A percentile compares a stretch with the other conserved stretches of the same genome.
phyloP scores from a whole-genome alignment of 164 flowering plant species.

The Annona squamosa region DNA sequence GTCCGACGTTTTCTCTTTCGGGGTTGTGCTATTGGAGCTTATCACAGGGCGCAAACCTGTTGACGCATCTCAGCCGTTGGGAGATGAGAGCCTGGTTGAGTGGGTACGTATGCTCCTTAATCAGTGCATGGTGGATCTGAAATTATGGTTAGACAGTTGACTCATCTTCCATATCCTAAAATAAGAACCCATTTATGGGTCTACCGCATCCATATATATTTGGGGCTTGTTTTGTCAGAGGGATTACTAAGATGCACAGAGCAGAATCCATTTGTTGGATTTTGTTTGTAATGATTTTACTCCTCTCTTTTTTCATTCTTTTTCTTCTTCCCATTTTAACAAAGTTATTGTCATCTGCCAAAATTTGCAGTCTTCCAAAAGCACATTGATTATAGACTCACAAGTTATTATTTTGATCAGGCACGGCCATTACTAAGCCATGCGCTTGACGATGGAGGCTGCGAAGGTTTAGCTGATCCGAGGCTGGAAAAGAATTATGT shows the following conservation, averaged over 20 bases:
- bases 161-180: background rate
- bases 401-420: constrained; percentile 26
- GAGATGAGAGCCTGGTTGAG: constrained; percentile 73
- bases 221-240: background rate
- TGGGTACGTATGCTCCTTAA: constrained; percentile 45
- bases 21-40: constrained; percentile 77
- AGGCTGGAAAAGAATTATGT: constrained; percentile 55
- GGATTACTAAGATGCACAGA: background rate
- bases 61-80: constrained; percentile 49
- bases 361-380: background rate
- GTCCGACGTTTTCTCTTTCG: constrained; percentile 83
- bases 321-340: background rate
- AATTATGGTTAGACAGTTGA: background rate
- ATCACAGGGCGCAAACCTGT: constrained; percentile 68
- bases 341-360: background rate
- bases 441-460: constrained; percentile 47
- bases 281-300: background rate
- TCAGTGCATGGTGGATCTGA: background rate
- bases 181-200: background rate
- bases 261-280: too few relatives aligned
- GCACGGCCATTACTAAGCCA: constrained; percentile 78
- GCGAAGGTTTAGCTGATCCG: constrained; percentile 58
- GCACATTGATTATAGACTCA: background rate
- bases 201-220: background rate
- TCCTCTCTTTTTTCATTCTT: background rate